These are phyloP conservation scores for Endotrypanum monterogeii DNA, from an alignment of 208 protist genomes.

Conservation along the genomic window DNA sequence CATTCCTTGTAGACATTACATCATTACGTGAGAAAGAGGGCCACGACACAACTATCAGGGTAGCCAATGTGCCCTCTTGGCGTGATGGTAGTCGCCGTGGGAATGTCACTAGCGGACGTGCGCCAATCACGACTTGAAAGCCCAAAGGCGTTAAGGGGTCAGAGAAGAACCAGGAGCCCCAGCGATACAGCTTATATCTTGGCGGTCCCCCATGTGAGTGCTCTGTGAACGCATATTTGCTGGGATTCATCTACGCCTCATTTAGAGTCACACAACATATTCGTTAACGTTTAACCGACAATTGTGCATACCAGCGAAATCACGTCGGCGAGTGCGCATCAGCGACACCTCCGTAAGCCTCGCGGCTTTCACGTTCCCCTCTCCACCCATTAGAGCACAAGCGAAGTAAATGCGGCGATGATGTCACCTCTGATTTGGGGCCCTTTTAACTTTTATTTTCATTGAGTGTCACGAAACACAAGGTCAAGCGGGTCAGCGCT, in stretches of 20 bases:
- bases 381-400: conserved; percentile 5
- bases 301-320: not conserved
- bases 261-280: not conserved
- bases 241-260: not conserved
- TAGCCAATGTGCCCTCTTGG: not conserved
- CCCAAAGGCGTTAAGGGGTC: not conserved
- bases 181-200: too few species aligned
- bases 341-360: not conserved
- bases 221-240: not conserved
- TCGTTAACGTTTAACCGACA: conserved; percentile 8
- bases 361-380: not conserved
- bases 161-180: not conserved
- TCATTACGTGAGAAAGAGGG: not conserved
- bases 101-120: not conserved
- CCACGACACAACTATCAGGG: too few species aligned
- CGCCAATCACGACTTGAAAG: not conserved
- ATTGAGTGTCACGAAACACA: conserved; percentile 55
- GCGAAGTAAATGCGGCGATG: not conserved
- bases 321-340: not conserved
- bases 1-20: not conserved
- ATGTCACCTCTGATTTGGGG: not conserved
- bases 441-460: not conserved
- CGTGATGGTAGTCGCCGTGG: not conserved
- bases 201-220: not conserved
- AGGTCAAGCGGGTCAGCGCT: conserved; percentile 68